Percentiles rank a stretch among this genome's conserved stretches.
phyloP scores from a whole-genome alignment of 2,329 filamentous ascomycete genomes.

The Neofusicoccum umdonicola region DNA sequence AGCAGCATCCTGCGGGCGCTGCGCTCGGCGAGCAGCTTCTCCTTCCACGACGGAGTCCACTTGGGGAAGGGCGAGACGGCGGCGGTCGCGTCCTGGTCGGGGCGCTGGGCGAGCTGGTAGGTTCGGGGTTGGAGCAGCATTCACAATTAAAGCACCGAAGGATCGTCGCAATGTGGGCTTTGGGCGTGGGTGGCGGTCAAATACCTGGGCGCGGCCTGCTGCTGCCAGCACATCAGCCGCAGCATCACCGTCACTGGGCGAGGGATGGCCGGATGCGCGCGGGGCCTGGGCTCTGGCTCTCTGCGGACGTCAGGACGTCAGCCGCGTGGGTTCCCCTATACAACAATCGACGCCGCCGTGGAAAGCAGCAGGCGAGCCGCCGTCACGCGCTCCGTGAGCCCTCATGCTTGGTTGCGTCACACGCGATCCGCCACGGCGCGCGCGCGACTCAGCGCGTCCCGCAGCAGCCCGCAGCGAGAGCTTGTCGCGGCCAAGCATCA shows the following conservation, averaged over 20 bases:
- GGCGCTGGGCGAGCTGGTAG: conserved; percentile 37
- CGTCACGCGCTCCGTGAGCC: conserved; percentile 15
- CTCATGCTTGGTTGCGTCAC: conserved; percentile 13
- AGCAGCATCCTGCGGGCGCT: conserved; percentile 67
- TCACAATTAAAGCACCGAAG: conserved; percentile 20
- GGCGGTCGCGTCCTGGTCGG: conserved; percentile 32
- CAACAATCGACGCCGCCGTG: neutral
- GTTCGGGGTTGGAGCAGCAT: conserved; percentile 43
- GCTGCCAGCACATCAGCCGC: neutral
- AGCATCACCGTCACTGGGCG: neutral
- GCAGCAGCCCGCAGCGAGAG: neutral
- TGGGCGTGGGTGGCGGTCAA: conserved; percentile 10
- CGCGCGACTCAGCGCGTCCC: conserved; percentile 10
- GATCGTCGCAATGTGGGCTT: conserved; percentile 11
- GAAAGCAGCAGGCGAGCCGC: neutral
- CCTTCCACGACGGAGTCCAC: conserved; percentile 32
- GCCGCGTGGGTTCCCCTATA: neutral
- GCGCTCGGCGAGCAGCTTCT: conserved; percentile 31
- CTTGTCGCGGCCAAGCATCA: conserved; percentile 15
- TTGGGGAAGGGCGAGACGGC: conserved; percentile 34
- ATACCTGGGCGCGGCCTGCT: neutral
- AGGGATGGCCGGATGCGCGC: neutral
- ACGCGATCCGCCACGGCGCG: neutral
- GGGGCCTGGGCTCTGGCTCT: neutral
- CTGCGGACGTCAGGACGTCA: neutral